phyloP scores from a whole-genome alignment of 345 rosid genomes.

The Eucalyptus decipiens region DNA sequence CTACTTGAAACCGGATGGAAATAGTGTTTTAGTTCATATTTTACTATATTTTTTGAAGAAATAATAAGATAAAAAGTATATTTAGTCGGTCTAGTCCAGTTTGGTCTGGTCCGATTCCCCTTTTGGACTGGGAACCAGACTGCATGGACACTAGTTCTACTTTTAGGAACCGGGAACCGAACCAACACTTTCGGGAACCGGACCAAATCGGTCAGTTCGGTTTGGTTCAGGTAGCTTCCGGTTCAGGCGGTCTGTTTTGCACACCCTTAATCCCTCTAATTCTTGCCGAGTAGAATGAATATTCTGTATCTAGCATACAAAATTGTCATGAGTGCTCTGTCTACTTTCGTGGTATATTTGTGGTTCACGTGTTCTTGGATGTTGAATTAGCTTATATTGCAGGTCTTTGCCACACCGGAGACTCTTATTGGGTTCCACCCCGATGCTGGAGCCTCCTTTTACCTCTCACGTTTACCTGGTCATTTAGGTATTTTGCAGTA shows the following conservation, averaged over 20 bases:
- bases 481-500: conserved; percentile 46
- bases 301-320: not conserved
- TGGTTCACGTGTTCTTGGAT: not conserved
- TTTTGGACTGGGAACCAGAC: too few relatives aligned
- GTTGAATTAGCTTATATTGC: not conserved
- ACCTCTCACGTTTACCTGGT: conserved; percentile 81
- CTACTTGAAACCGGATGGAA: too few relatives aligned
- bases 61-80: too few relatives aligned
- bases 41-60: too few relatives aligned
- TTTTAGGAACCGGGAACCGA: too few relatives aligned
- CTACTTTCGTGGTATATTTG: not conserved
- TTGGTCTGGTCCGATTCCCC: rapidly evolving
- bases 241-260: too few relatives aligned
- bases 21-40: too few relatives aligned
- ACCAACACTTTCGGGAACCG: too few relatives aligned
- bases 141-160: too few relatives aligned
- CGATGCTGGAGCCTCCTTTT: conserved; percentile 94
- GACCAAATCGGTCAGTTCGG: too few relatives aligned
- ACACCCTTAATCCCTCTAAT: not conserved
- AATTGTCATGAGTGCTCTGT: not conserved
- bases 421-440: conserved; percentile 92
- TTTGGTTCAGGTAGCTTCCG: too few relatives aligned
- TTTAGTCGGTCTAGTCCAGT: too few relatives aligned
- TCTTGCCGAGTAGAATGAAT: not conserved
- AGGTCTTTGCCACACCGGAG: conserved; percentile 97